Percentiles rank a stretch among this genome's conserved stretches.
Evolutionary conservation across 1,284 basidiomycete species (phyloP).

Genomic region (Puccinia coronata): DNA sequence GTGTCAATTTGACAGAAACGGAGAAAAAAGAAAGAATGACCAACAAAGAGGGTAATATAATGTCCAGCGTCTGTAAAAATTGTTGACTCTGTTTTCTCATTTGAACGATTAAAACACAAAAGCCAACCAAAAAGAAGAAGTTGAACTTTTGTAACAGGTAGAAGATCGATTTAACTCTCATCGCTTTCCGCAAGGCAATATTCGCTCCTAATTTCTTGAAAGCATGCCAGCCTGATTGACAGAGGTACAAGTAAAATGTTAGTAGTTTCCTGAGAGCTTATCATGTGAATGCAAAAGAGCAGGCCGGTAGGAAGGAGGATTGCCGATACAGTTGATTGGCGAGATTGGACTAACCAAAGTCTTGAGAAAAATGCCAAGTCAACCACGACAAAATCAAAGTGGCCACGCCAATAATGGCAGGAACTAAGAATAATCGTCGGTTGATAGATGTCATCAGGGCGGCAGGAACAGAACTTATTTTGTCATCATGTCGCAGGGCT

Average conservation of each 20-base stretch:
- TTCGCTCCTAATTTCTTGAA: constrained; percentile 35
- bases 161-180: constrained; percentile 35
- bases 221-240: constrained; percentile 48
- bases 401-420: constrained; percentile 23
- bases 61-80: background rate
- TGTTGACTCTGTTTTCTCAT: constrained; percentile 21
- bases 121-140: constrained; percentile 47
- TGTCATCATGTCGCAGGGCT: constrained; percentile 1
- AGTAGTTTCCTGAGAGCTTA: too few species aligned
- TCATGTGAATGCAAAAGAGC: too few species aligned
- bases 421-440: constrained; percentile 30
- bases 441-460: background rate
- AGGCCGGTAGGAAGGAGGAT: too few species aligned
- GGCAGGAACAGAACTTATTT: background rate
- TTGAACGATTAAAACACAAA: constrained; percentile 41
- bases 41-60: constrained; percentile 36
- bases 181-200: constrained; percentile 10
- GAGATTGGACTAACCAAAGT: constrained; percentile 17
- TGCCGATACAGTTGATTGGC: too few species aligned
- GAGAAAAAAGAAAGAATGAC: background rate
- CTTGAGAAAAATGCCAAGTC: constrained; percentile 45
- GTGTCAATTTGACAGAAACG: background rate
- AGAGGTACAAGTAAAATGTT: too few species aligned
- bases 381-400: constrained; percentile 24
- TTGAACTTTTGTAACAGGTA: constrained; percentile 49